These are phyloP conservation scores for Aureobasidium melanogenum DNA, from an alignment of 2,329 filamentous ascomycete species.

Conservation along the genomic window DNA sequence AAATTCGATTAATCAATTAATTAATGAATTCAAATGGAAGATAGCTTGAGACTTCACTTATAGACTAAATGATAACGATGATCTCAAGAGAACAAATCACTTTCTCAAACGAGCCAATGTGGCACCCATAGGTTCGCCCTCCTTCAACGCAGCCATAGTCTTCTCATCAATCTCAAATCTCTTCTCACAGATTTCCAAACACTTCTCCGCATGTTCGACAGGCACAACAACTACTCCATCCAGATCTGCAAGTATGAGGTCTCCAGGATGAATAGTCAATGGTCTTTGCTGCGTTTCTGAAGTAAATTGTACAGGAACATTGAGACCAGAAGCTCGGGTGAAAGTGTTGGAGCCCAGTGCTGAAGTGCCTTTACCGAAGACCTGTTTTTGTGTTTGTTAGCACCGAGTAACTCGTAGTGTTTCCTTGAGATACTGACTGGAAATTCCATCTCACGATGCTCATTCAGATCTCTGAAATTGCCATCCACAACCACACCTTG, in stretches of 20 bases:
- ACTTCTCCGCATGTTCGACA: constrained; percentile 22
- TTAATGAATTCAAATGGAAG: too few relatives aligned
- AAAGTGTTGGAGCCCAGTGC: constrained; percentile 24
- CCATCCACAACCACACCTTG: constrained; percentile 33
- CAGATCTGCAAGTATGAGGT: constrained; percentile 28
- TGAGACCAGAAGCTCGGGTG: constrained; percentile 27
- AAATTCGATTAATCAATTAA: too few relatives aligned
- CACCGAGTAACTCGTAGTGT: too few relatives aligned
- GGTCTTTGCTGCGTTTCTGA: constrained; percentile 12
- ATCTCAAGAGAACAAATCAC: constrained; percentile 13
- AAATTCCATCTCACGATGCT: constrained; percentile 18
- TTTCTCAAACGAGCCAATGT: constrained; percentile 29
- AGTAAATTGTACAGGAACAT: constrained; percentile 27
- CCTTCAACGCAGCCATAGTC: constrained; percentile 24
- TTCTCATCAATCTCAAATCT: constrained; percentile 29
- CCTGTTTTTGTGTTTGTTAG: not conserved
- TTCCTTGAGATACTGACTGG: constrained; percentile 8
- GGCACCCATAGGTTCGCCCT: constrained; percentile 27
- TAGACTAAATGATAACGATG: too few relatives aligned
- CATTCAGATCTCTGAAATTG: constrained; percentile 29
- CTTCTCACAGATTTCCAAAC: constrained; percentile 25
- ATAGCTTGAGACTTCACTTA: too few relatives aligned
- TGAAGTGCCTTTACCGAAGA: constrained; percentile 27
- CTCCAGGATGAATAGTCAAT: constrained; percentile 24
- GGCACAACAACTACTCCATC: constrained; percentile 24